Conservation (phyloP, 768 basidiomycete genomes). For the Mycena belliarum region DNA sequence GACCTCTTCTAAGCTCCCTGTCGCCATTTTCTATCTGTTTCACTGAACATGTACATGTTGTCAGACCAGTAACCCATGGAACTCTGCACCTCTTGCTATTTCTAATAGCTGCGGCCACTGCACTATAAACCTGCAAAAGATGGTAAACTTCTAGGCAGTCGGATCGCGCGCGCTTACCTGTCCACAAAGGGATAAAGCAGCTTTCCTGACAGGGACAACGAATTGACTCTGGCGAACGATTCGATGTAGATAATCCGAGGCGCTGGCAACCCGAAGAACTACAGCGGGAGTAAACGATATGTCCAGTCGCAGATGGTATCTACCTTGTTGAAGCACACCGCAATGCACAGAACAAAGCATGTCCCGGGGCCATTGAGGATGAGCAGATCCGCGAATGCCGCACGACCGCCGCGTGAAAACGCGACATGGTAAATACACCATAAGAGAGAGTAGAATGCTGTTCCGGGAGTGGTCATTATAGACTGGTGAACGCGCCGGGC, state of each 20-base stretch:
- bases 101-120: slow-evolving; percentile 78
- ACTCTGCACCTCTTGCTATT: slow-evolving; percentile 47
- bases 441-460: slow-evolving; percentile 62
- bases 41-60: slow-evolving; percentile 15
- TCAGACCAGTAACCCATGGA: slow-evolving; percentile 68
- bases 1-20: slow-evolving; percentile 1
- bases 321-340: slow-evolving; percentile 73
- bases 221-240: slow-evolving; percentile 85
- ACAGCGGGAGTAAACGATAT: slow-evolving; percentile 17
- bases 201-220: slow-evolving; percentile 82
- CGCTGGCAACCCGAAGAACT: slow-evolving; percentile 76
- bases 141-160: neutral
- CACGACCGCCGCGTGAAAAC: slow-evolving; percentile 42
- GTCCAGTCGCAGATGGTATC: slow-evolving; percentile 25
- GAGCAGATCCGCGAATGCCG: slow-evolving; percentile 69
- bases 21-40: neutral
- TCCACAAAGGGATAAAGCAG: slow-evolving; percentile 83
- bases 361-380: slow-evolving; percentile 96
- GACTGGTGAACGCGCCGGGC: slow-evolving; percentile 87
- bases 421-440: slow-evolving; percentile 63
- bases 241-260: slow-evolving; percentile 87
- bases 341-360: slow-evolving; percentile 75
- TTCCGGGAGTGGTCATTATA: slow-evolving; percentile 65
- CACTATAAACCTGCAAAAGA: slow-evolving; percentile 67
- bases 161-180: slow-evolving; percentile 43